Evolutionary conservation across 192 early-diverging fungal genomes (phyloP), one percentile per base, ranked within the genome.

Genomic region (Borealophlyctis nickersoniae): DNA sequence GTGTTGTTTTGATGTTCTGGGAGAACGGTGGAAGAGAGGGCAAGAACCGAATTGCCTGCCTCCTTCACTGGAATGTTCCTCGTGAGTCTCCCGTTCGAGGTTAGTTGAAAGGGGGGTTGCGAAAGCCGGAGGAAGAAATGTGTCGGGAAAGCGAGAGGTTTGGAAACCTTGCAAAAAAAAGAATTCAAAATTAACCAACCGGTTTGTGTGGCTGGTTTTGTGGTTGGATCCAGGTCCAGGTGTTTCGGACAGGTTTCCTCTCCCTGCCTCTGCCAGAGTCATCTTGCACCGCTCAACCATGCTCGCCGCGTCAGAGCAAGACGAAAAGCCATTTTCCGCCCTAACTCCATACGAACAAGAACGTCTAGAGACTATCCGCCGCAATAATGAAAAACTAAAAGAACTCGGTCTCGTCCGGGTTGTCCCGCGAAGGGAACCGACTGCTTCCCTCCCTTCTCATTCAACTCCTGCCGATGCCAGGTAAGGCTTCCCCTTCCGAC

Each of bases 61-160:
- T 45, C 19, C 39, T 45, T 45, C 39, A 45, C 39, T 45, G 39
- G 7, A n/a, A 45, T 45, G 39, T 45, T 45, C 39, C 39, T 45
- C 39, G 39, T 13, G 7, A 45, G 39, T 19, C 19, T 19, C 39
- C 7, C 7, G 19, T 45, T 45, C 19, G 39, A 7, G 39, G 39
- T n/a, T n/a, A n/a, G n/a, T n/a, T n/a, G n/a, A n/a, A n/a, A n/a
- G n/a, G n/a, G n/a, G n/a, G n/a, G n/a, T n/a, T n/a, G n/a, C n/a
- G n/a, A n/a, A n/a, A n/a, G n/a, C n/a, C n/a, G n/a, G n/a, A n/a
- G n/a, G n/a, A n/a, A n/a, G n/a, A n/a, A n/a, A n/a, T n/a, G n/a
- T n/a, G n/a, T n/a, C n/a, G n/a, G n/a, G n/a, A n/a, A n/a, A n/a
- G n/a, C n/a, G n/a, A n/a, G n/a, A n/a, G n/a, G n/a, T n/a, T n/a